Conservation (phyloP, 805 yeast species). For the Saccharomycopsis capsularis region DNA sequence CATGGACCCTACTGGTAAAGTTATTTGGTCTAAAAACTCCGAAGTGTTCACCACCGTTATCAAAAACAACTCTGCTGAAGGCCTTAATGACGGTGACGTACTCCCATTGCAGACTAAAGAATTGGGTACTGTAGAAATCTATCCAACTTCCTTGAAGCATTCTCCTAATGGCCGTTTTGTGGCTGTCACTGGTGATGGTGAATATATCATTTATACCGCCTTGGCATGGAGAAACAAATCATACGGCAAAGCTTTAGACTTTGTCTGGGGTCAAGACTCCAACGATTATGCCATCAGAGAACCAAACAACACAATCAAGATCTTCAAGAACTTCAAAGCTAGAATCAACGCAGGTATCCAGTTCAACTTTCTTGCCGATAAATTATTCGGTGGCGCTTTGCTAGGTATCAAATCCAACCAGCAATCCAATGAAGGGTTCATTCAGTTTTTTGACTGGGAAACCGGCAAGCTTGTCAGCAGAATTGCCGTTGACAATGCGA, state of each 20-base stretch:
- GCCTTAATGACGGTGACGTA: slow-evolving; percentile 72
- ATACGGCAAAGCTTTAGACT: slow-evolving; percentile 83
- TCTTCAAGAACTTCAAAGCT: slow-evolving; percentile 82
- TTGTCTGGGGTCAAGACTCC: slow-evolving; percentile 93
- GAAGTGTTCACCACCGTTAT: slow-evolving; percentile 83
- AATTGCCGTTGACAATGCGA: slow-evolving; percentile 74
- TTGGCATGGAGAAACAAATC: slow-evolving; percentile 97
- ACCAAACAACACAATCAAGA: slow-evolving; percentile 53
- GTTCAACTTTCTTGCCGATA: slow-evolving; percentile 66
- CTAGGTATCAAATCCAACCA: slow-evolving; percentile 62
- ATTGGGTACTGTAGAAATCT: slow-evolving; percentile 88
- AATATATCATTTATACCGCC: slow-evolving; percentile 91
- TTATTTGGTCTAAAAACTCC: slow-evolving; percentile 84
- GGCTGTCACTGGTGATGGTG: slow-evolving; percentile 97
- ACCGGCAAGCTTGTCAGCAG: slow-evolving; percentile 76
- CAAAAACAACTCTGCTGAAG: slow-evolving; percentile 51
- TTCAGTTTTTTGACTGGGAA: slow-evolving; percentile 93
- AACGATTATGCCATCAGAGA: slow-evolving; percentile 81
- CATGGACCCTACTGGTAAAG: slow-evolving; percentile 88
- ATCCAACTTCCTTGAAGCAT: slow-evolving; percentile 79
- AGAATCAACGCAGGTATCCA: slow-evolving; percentile 56
- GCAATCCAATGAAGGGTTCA: slow-evolving; percentile 50
- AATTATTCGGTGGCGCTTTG: slow-evolving; percentile 82
- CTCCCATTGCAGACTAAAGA: slow-evolving; percentile 78
- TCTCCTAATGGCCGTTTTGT: slow-evolving; percentile 98